Conservation (phyloP, 108 stramenopile genomes). For the Cylindrotheca fusiformis region DNA sequence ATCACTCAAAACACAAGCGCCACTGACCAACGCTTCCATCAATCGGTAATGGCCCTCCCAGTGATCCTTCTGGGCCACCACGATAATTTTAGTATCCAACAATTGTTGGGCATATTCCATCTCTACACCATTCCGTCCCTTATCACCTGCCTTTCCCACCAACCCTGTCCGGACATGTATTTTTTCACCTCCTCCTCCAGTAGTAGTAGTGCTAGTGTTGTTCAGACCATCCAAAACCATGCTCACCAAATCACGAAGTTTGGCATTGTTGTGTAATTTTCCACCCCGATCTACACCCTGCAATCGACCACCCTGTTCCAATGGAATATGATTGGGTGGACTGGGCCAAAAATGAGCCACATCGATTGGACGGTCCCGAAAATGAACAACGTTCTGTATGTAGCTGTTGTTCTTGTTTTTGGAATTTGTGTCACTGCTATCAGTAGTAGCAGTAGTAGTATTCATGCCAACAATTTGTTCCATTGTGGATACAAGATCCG, state of each 20-base stretch:
- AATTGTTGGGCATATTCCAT: constrained; percentile 21
- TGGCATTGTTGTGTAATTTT: not conserved
- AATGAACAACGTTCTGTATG: no score
- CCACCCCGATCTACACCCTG: no score
- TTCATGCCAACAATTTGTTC: no score
- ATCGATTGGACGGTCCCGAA: constrained; percentile 7
- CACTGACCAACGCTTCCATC: constrained; percentile 47
- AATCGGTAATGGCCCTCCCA: constrained; percentile 65
- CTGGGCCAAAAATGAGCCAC: constrained; percentile 19
- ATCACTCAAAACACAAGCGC: constrained; percentile 60
- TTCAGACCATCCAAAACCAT: not conserved
- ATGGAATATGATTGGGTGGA: no score
- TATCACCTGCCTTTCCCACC: constrained; percentile 7
- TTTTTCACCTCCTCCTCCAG: not conserved
- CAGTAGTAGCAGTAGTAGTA: no score
- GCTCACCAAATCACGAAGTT: constrained; percentile 6
- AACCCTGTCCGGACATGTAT: constrained; percentile 3
- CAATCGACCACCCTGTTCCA: no score
- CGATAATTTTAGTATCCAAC: constrained; percentile 51
- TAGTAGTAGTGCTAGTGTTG: constrained; percentile 5
- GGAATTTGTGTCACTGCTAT: no score
- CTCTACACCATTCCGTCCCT: constrained; percentile 6
- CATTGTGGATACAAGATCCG: no score
- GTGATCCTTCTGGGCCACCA: constrained; percentile 46
- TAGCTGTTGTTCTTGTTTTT: no score